Evolutionary conservation across 306 rosid species (phyloP), one percentile per base, ranked within the genome.

Genomic region (Purshia tridentata): DNA sequence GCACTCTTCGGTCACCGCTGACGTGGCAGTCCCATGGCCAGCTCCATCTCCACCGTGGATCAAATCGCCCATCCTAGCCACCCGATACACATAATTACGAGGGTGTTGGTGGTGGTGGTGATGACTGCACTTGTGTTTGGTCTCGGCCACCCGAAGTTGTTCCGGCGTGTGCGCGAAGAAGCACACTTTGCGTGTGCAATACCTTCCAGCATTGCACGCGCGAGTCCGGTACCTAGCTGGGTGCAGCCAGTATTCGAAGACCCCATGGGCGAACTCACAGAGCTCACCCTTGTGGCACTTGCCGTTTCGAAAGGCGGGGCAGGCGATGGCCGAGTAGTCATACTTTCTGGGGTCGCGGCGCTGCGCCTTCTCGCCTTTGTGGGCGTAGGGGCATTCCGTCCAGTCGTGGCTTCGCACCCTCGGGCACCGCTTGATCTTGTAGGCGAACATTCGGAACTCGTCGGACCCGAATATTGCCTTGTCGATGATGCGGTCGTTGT

Each of bases 231-330:
- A 60, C 22, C 8, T 60, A 13, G 72, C 57, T 5, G 90, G 90
- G 74, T 86, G 90, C 10, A 86, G 85, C 90, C 90, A 86, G 61
- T 72, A 83, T 86, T 86, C 90, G 69, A 86, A 86, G 6, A 86
- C 84, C 14, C 90, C 87, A 73, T 86, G 90, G 6, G 90, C 84
- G 74, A 72, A 78, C 22, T 81, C 84, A 50, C 90, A 86, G 40
- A 44, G 11, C 18, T 83, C 86, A 7, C 90, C 82, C 51, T 73
- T 78, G 20, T 6, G 49, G 76, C 90, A 86, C 40, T 51, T 41
- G 4, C 85, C 87, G 57, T 59, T 62, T 0, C 90, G 87, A 48
- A 71, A 86, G 0, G 81, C 74, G 2, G 80, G 75, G 78, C 87
- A 86, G 23, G 75, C 76, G 44, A 83, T 19, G 12, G 90, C 87